These are phyloP conservation scores for Gynostemma pentaphyllum DNA, from an alignment of 306 rosid genomes.

Conservation along the genomic window DNA sequence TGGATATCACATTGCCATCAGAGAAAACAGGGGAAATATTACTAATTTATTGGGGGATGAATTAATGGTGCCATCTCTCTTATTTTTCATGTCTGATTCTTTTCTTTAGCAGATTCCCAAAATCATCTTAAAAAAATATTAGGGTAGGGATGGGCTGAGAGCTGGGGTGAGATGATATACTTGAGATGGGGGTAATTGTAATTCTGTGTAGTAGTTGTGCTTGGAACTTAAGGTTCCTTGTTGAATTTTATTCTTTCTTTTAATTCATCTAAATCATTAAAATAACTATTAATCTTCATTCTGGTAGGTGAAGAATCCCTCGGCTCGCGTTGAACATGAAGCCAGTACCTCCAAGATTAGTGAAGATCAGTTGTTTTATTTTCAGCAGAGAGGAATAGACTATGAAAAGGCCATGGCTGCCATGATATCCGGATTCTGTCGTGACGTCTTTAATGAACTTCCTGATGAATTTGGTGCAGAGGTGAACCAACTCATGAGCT, in stretches of 20 bases:
- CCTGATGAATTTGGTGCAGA: conserved; percentile 95
- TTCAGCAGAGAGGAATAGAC: conserved; percentile 91
- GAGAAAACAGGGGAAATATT: not conserved
- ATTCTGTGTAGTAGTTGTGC: not conserved
- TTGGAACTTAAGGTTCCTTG: not conserved
- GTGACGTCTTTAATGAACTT: conserved; percentile 86
- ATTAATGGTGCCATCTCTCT: not conserved
- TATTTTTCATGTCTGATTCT: too few relatives aligned
- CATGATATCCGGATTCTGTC: conserved; percentile 92
- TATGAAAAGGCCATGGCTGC: conserved; percentile 95
- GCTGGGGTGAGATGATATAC: not conserved
- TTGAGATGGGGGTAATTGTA: not conserved
- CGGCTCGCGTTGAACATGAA: conserved; percentile 83
- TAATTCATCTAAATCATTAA: not conserved
- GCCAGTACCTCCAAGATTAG: conserved; percentile 93
- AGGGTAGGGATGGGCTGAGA: not conserved
- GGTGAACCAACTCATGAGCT: conserved; percentile 89
- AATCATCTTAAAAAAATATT: not conserved
- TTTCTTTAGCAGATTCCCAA: not conserved
- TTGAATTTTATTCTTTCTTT: not conserved
- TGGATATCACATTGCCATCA: not conserved
- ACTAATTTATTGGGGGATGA: not conserved
- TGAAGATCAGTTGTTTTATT: conserved; percentile 85
- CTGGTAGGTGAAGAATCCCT: conserved; percentile 71
- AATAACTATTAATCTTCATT: not conserved